Base-by-base conservation (phyloP, 371 early-diverging fungal species). In the Saksenaea oblongispora region DNA sequence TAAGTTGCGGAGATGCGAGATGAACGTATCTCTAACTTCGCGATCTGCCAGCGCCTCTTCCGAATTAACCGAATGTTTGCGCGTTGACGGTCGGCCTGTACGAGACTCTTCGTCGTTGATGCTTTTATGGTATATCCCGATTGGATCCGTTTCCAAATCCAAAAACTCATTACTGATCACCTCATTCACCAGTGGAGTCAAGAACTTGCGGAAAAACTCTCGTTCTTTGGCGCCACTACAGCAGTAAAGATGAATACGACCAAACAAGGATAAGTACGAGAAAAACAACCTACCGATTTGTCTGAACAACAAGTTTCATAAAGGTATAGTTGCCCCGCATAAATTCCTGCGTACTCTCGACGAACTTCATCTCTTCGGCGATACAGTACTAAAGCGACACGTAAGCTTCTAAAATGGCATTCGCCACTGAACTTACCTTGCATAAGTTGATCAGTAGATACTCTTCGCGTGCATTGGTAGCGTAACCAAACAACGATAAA, bases 391-490 rank as follows among this genome's bases (percentile, higher is more conserved):
- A 70, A 17, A 54, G 18, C 17, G 15, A 61, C 7, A 31, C 42
- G 51, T 14, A 17, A 66, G 47, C 34, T 2, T 8, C 89, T 73
- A 81, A 91, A 58, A 93, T 69, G 11, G 86, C 84, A 42, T 76
- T 59, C 53, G 17, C 1, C 35, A 14, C 22, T 24, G 11, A 34
- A 31, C 70, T 62, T 72, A 89, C 90, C 80, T 95, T 92, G 79
- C 99, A 94, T 63, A 99, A 79, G 70, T 93, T 94, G 55, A 98
- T 88, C 65, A 99, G 78, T 57, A 99, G 72, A 66, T 95, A 99
- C 79, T 99, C 99, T 69, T 99, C 99, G 22, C 98, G 87, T 10
- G 87, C 84, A 73, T 96, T 95, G 67, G 97, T 97, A 0, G 95
- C 98, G 79, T 94, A 96, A 2, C 97, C 96, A 77, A 93, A 99